These are phyloP conservation scores for Populus ilicifolia DNA, from an alignment of 345 rosid species.

Conservation along the genomic window DNA sequence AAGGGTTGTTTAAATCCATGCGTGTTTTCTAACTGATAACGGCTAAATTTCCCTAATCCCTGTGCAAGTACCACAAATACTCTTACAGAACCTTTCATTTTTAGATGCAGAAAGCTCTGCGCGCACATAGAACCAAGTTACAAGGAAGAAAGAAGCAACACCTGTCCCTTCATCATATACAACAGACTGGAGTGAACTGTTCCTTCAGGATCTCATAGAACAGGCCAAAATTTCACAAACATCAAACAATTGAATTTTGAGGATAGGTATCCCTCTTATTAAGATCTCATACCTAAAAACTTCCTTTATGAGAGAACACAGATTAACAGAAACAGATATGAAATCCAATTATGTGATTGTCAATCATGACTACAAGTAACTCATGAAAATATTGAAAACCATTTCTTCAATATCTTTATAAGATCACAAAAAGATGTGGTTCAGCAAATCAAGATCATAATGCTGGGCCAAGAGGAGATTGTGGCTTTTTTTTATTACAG, in stretches of 20 bases:
- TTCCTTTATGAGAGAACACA: background rate
- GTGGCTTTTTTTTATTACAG: background rate
- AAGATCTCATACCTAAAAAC: background rate
- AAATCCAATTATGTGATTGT: background rate
- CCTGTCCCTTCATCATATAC: background rate
- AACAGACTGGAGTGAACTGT: background rate
- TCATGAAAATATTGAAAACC: background rate
- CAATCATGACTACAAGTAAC: background rate
- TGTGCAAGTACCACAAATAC: background rate
- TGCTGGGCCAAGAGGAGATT: background rate
- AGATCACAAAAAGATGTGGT: background rate
- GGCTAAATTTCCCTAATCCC: background rate
- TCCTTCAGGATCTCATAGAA: background rate
- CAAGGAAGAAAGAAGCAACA: background rate
- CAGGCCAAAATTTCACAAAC: background rate
- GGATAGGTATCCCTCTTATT: background rate
- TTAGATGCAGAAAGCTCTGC: background rate
- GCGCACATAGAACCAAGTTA: background rate
- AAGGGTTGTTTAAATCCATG: background rate
- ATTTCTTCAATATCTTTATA: background rate
- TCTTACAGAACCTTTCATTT: background rate
- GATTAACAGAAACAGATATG: background rate
- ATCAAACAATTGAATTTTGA: background rate
- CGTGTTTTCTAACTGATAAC: background rate
- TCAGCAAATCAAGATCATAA: background rate